These are phyloP conservation scores for Ceriops tagal DNA, from an alignment of 345 rosid genomes.

Conservation along the genomic window DNA sequence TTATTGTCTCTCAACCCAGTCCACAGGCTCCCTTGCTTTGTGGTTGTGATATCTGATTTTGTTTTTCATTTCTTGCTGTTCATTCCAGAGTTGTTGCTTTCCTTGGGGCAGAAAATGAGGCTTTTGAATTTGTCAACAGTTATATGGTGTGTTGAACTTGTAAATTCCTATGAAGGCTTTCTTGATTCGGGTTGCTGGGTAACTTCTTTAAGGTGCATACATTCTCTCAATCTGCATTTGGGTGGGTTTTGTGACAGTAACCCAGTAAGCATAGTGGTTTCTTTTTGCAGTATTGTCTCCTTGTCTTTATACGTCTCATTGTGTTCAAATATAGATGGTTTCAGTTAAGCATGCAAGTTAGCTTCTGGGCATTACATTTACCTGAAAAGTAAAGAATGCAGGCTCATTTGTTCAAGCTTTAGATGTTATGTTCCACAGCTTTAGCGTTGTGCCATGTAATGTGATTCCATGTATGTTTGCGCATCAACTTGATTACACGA, in stretches of 20 bases:
- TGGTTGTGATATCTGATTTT: neutral
- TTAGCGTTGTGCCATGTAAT: neutral
- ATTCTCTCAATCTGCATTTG: slow-evolving; percentile 7
- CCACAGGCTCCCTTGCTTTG: neutral
- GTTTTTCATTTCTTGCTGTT: slow-evolving; percentile 3
- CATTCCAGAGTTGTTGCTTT: slow-evolving; percentile 58
- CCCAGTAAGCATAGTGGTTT: neutral
- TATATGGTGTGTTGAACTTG: slow-evolving; percentile 19
- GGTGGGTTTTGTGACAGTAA: slow-evolving; percentile 24
- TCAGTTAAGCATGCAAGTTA: neutral
- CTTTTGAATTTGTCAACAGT: slow-evolving; percentile 5
- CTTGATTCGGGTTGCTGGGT: slow-evolving; percentile 4
- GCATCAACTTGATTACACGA: too few species aligned
- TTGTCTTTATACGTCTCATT: neutral
- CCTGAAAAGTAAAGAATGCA: slow-evolving; percentile 6
- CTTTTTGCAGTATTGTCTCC: neutral
- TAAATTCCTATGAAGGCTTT: slow-evolving; percentile 31
- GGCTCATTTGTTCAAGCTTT: slow-evolving; percentile 24
- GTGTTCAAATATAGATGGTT: slow-evolving; percentile 3
- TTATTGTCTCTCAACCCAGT: neutral
- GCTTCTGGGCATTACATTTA: slow-evolving; percentile 8
- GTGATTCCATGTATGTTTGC: neutral
- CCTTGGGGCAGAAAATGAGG: slow-evolving; percentile 60
- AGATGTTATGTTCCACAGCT: neutral
- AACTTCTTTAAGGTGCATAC: slow-evolving; percentile 19